Evolutionary conservation across 371 early-diverging fungal genomes (phyloP), one percentile per base, ranked within the genome.

Genomic region (Gilbertella persicaria): DNA sequence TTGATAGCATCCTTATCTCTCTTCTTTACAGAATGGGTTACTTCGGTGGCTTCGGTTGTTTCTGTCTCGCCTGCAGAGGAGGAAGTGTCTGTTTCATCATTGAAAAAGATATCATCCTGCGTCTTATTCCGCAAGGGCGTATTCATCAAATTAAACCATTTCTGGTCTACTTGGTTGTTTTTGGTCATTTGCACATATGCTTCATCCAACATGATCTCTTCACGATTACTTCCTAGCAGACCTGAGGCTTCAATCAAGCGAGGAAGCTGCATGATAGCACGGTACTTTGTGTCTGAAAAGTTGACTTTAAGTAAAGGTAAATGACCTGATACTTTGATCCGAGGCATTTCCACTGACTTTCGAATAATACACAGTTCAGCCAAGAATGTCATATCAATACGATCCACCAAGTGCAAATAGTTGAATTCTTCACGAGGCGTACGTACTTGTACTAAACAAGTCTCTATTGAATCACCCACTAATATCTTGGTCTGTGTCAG

Each of bases 261-360:
- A 5, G 75, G 79, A 30, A 94, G 79, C 12, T 79, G 78, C 96
- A 96, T 96, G 10, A 96, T 71, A 0, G 88, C 85, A 55, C 89
- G 89, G 80, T 98, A 97, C 69, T 97, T 97, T 23, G 85, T 83
- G 58, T 97, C 95, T 0, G 97, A 96, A 45, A 98, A 84, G 63
- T 93, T 95, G 54, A 97, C 77, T 48, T 93, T 85, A 6, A 98
- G 69, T 20, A 91, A 63, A 0, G 97, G 96, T 45, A 98, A 68
- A 16, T 88, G 83, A 19, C 96, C 97, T 16, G 89, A 82, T 1
- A 98, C 68, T 39, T 83, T 82, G 51, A 93, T 80, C 50, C 84
- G 82, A 26, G 95, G 78, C 56, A 94, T 68, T 24, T 92, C 83
- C 33, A 84, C 55, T 1, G 87, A 79, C 50, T 93, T 86, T 5